A percentile compares a stretch with the other conserved stretches of the same genome.
Evolutionary conservation across 805 yeast genomes (phyloP).

Genomic region (Hagleromyces aurorensis): DNA sequence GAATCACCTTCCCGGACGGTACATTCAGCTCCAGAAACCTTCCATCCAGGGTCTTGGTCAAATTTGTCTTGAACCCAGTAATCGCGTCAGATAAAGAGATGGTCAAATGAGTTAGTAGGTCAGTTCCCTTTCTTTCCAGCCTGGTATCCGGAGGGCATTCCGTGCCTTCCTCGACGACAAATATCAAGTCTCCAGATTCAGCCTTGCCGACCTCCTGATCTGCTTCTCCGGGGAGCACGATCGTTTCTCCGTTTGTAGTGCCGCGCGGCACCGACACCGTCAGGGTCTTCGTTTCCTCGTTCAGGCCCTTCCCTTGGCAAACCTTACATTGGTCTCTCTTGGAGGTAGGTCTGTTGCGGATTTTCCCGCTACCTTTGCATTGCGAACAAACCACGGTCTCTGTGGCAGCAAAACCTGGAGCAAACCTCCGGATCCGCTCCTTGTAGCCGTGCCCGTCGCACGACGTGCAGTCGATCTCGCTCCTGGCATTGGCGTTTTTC

Average conservation of each 20-base stretch:
- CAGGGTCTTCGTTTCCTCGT: conserved; percentile 59
- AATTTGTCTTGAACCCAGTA: conserved; percentile 65
- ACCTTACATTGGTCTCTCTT: conserved; percentile 65
- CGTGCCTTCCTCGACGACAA: conserved; percentile 45
- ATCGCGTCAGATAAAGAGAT: conserved; percentile 74
- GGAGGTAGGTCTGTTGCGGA: conserved; percentile 21
- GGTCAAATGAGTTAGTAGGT: conserved; percentile 50
- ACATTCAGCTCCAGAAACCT: conserved; percentile 57
- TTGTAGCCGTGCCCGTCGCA: conserved; percentile 71
- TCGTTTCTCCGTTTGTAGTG: conserved; percentile 48
- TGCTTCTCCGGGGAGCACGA: conserved; percentile 59
- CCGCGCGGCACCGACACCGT: conserved; percentile 78
- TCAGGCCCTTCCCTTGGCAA: conserved; percentile 59
- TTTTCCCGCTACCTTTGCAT: conserved; percentile 67
- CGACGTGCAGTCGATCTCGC: conserved; percentile 43
- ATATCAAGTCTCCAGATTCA: conserved; percentile 67
- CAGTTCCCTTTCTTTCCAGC: conserved; percentile 53
- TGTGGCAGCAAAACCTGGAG: conserved; percentile 67
- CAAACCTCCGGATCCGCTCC: conserved; percentile 53
- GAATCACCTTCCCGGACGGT: conserved; percentile 71
- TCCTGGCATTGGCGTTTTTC: conserved; percentile 16
- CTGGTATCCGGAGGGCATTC: conserved; percentile 31
- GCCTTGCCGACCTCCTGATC: conserved; percentile 65
- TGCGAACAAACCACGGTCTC: conserved; percentile 51
- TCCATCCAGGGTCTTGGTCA: conserved; percentile 72